Percentiles rank a stretch among this genome's conserved stretches.
phyloP scores from a whole-genome alignment of 257 asterid species.

The Solanum virginianum region DNA sequence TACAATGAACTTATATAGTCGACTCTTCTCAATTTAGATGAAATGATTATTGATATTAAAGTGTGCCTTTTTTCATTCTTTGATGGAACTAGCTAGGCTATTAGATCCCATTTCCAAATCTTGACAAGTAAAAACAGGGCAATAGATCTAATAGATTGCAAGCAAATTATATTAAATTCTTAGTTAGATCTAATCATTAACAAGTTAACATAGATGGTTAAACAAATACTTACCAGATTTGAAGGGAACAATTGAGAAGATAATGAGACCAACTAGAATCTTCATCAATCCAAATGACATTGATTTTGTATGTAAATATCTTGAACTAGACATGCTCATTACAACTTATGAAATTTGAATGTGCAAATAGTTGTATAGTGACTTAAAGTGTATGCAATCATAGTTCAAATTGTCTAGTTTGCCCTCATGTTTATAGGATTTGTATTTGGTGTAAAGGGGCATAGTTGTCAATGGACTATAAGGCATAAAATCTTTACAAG shows the following conservation, averaged over 20 bases:
- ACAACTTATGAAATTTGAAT: background rate
- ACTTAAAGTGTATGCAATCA: background rate
- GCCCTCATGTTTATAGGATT: background rate
- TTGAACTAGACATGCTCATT: constrained; percentile 4
- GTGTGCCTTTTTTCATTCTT: background rate
- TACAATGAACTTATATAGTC: background rate
- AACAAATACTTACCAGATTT: constrained; percentile 21
- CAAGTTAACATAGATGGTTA: background rate
- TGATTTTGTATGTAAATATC: background rate
- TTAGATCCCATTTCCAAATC: background rate
- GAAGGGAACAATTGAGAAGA: constrained; percentile 16
- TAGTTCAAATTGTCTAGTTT: background rate
- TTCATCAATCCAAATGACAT: constrained; percentile 7
- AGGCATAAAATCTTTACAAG: background rate
- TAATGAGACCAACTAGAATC: constrained; percentile 20
- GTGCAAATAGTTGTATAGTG: background rate
- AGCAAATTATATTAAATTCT: background rate
- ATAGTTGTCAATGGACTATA: background rate
- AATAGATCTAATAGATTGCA: background rate
- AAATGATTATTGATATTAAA: background rate
- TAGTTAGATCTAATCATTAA: background rate
- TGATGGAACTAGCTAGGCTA: background rate
- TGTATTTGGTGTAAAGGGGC: background rate
- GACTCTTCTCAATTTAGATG: background rate
- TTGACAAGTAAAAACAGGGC: background rate